phyloP scores from a whole-genome alignment of 192 early-diverging fungal species.

The Phlyctochytrium bullatum region DNA sequence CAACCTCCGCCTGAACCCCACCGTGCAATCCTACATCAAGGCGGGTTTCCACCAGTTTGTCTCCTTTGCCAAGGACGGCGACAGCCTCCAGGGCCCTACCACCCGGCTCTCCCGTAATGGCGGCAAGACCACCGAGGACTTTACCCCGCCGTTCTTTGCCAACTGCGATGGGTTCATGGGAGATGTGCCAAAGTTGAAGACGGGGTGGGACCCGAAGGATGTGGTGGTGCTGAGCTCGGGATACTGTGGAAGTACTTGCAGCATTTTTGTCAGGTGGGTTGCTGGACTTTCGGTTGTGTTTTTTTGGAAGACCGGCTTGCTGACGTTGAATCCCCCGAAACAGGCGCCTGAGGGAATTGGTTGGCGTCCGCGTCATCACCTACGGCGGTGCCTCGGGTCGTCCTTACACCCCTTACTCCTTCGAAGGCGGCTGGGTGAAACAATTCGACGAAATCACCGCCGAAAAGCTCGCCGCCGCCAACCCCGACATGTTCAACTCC shows the following conservation, averaged over 20 bases:
- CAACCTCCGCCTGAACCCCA: neutral
- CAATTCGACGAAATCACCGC: neutral
- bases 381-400: constrained; percentile 10
- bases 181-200: neutral
- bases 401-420: constrained; percentile 1
- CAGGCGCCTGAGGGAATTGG: neutral
- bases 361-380: neutral
- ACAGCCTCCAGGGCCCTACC: neutral
- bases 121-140: neutral
- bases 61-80: neutral
- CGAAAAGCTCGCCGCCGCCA: no score
- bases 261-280: neutral
- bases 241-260: constrained; percentile 8
- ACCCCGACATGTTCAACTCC: neutral
- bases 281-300: neutral
- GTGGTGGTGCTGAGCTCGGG: neutral
- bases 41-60: neutral
- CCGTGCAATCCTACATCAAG: neutral
- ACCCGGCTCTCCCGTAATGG: neutral
- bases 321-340: neutral
- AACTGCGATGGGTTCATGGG: neutral
- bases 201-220: constrained; percentile 4
- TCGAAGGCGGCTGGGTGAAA: constrained; percentile 6
- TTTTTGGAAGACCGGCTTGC: neutral
- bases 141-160: neutral